A percentile compares a stretch with the other conserved stretches of the same genome.
Evolutionary conservation across 345 rosid species (phyloP).

Genomic region (Eucalyptus rudis): DNA sequence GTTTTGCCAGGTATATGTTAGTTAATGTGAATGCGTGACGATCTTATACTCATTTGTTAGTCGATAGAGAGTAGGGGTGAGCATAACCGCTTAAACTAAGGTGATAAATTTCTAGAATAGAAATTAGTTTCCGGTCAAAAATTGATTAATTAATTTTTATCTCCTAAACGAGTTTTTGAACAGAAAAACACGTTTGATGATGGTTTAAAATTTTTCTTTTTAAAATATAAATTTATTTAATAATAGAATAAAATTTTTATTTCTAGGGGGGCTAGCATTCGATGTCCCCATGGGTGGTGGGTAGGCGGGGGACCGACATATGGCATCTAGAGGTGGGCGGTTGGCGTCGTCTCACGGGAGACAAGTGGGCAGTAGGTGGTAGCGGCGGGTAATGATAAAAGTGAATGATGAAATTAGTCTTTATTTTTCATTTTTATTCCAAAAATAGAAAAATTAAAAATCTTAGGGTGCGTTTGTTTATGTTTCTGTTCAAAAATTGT

Average conservation of each 20-base stretch:
- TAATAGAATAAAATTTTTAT: too few species aligned
- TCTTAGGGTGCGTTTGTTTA: too few species aligned
- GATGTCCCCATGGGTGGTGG: too few species aligned
- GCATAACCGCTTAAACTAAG: neutral
- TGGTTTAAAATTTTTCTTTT: too few species aligned
- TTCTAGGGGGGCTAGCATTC: rapidly evolving
- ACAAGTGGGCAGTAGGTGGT: rapidly evolving
- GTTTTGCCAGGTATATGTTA: neutral
- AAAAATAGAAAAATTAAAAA: too few species aligned
- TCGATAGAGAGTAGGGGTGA: neutral
- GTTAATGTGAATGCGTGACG: neutral
- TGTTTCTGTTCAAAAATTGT: too few species aligned
- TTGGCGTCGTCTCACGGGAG: rapidly evolving
- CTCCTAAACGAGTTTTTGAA: rapidly evolving
- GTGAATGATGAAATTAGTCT: rapidly evolving
- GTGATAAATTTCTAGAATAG: too few species aligned
- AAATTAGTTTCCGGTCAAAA: rapidly evolving
- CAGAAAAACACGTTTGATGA: rapidly evolving
- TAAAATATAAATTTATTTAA: too few species aligned
- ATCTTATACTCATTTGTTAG: neutral
- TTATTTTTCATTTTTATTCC: rapidly evolving
- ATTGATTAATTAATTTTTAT: too few species aligned
- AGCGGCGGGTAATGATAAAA: too few species aligned
- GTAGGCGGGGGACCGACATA: rapidly evolving
- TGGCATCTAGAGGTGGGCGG: rapidly evolving